Conservation (phyloP, 2,329 filamentous ascomycete species). For the Diaporthe helianthi region DNA sequence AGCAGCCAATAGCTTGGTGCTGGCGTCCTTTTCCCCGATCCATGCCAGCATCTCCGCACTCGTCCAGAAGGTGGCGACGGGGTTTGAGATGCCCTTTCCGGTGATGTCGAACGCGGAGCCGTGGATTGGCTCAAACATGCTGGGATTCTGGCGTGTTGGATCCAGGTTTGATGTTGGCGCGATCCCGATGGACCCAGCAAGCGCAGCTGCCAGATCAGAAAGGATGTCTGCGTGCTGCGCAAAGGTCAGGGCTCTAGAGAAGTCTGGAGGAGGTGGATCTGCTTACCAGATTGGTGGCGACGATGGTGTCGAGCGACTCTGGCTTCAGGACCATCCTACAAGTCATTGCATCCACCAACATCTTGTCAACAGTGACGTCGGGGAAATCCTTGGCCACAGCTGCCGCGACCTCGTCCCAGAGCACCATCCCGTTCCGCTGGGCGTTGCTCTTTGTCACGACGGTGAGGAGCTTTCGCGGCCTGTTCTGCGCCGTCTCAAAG, state of each 20-base stretch:
- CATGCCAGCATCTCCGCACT: conserved; percentile 60
- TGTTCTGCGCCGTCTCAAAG: conserved; percentile 59
- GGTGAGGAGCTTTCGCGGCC: conserved; percentile 65
- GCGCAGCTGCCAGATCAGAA: conserved; percentile 70
- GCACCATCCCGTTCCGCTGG: conserved; percentile 70
- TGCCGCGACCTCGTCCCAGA: conserved; percentile 69
- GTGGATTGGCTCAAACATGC: conserved; percentile 66
- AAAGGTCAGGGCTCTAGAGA: not conserved
- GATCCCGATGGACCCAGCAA: conserved; percentile 74
- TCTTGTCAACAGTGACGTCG: conserved; percentile 67
- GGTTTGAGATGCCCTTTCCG: conserved; percentile 60
- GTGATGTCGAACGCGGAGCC: conserved; percentile 62
- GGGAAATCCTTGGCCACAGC: conserved; percentile 64
- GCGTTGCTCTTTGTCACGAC: conserved; percentile 73
- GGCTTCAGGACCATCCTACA: conserved; percentile 65
- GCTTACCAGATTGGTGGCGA: conserved; percentile 64
- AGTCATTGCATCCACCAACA: conserved; percentile 64
- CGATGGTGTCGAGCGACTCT: conserved; percentile 65
- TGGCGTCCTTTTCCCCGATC: conserved; percentile 58
- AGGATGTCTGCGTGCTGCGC: conserved; percentile 63
- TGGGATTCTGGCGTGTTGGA: conserved; percentile 57
- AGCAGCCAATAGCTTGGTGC: conserved; percentile 52
- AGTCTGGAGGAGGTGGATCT: no score
- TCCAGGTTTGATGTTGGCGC: conserved; percentile 71
- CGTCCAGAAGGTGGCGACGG: conserved; percentile 62